Percentiles rank a stretch among this genome's conserved stretches.
phyloP scores from a whole-genome alignment of 257 asterid genomes.

The Nicotiana undulata region DNA sequence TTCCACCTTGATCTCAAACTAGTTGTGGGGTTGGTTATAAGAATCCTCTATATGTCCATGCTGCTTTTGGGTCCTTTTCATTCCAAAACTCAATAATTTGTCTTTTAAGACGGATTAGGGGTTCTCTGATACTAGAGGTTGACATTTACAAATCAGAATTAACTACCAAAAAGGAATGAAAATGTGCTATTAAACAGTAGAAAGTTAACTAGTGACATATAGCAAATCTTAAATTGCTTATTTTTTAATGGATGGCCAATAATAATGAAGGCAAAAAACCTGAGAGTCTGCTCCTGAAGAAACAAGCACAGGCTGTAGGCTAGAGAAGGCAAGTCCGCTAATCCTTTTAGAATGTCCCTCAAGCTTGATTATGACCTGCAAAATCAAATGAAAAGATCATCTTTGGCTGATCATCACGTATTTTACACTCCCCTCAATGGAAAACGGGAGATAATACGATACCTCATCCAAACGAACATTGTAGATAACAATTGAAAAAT shows the following conservation, averaged over 20 bases:
- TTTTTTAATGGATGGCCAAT: neutral
- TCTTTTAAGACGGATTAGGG: neutral
- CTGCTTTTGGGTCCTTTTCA: neutral
- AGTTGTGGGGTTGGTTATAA: neutral
- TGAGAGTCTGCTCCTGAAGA: conserved; percentile 58
- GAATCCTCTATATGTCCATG: neutral
- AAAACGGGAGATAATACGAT: neutral
- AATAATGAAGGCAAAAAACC: conserved; percentile 25
- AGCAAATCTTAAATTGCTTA: neutral
- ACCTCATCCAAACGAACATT: conserved; percentile 55
- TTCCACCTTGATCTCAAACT: neutral
- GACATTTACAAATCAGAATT: neutral
- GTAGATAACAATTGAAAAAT: conserved; percentile 52
- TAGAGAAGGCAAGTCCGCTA: conserved; percentile 57
- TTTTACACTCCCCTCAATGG: neutral
- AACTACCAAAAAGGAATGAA: neutral
- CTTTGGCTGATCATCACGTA: neutral
- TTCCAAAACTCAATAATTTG: neutral
- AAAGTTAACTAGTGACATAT: neutral
- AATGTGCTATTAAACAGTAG: neutral
- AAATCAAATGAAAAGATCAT: neutral
- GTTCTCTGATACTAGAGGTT: neutral
- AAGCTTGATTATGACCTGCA: conserved; percentile 49
- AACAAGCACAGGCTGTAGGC: conserved; percentile 33
- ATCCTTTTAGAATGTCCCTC: conserved; percentile 53